Base-by-base conservation (phyloP, 805 yeast genomes). In the Pichia occidentalis region DNA sequence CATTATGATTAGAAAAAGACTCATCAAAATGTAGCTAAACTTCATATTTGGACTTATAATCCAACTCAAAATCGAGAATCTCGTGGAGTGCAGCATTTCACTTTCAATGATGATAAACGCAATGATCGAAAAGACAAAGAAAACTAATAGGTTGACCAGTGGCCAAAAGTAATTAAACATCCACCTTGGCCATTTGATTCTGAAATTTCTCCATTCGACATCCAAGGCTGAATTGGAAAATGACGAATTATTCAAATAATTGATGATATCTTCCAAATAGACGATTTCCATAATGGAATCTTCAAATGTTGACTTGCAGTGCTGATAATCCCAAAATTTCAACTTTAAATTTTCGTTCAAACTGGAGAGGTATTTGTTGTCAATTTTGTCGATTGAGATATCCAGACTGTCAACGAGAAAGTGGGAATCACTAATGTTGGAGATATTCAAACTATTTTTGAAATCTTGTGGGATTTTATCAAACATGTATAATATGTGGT, bases 31-130 rank as follows among this genome's bases (percentile, higher is more conserved):
- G 28, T 49, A 46, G 9, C 43, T 40, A 7, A 43, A 48, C 16
- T 40, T 43, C 19, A 3, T 25, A 24, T 4, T 35, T 21, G 11
- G 22, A 9, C 29, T 62, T 45, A 51, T 42, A 42, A 59, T 18
- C 56, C 64, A 8, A 65, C 82, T 80, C 30, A 85, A 69, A 3
- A 83, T 54, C 9, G 90, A 82, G 12, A 77, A 56, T 35, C 53
- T 63, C 1, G 88, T 75, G 4, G 85, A 82, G 54, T 84, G 88
- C 38, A 81, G 67, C 24, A 80, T 61, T 52, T 85, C 95, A 14
- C 88, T 79, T 60, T 82, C 77, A n/a, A 80, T 67, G 4, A 85
- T 61, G 2, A 75, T 52, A 6, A 75, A 54, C 0, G 88, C 73
- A 5, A 73, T 49, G 0, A 51, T 29, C 10, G 64, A 65, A 14